Conservation (phyloP, 1,284 basidiomycete genomes). For the Amylostereum areolatum region DNA sequence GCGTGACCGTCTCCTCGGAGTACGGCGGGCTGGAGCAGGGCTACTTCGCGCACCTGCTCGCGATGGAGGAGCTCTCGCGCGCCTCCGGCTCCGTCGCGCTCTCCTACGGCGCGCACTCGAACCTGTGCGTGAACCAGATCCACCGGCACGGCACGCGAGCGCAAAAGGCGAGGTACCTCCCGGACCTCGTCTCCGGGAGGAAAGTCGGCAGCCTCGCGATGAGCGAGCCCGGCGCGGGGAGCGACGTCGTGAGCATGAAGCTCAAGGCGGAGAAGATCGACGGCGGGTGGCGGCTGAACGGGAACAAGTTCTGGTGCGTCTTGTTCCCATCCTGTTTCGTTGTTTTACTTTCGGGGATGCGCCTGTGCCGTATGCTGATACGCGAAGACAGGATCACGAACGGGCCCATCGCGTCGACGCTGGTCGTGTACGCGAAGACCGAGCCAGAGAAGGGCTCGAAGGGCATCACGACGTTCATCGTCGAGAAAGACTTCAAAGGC, state of each 20-base stretch:
- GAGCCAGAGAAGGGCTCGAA: slow-evolving; percentile 73
- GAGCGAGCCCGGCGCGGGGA: slow-evolving; percentile 88
- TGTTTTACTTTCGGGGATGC: no score
- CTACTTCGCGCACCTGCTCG: slow-evolving; percentile 85
- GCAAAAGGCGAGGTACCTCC: slow-evolving; percentile 87
- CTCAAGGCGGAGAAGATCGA: slow-evolving; percentile 73
- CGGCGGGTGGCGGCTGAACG: slow-evolving; percentile 77
- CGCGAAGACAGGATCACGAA: slow-evolving; percentile 82
- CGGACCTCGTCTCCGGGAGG: slow-evolving; percentile 75
- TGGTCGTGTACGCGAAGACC: slow-evolving; percentile 93
- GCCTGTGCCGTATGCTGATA: not conserved
- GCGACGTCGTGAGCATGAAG: slow-evolving; percentile 91
- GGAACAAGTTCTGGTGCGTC: slow-evolving; percentile 86
- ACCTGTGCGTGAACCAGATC: slow-evolving; percentile 87
- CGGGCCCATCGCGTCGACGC: slow-evolving; percentile 82
- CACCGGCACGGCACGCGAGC: slow-evolving; percentile 81
- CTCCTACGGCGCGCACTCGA: slow-evolving; percentile 93
- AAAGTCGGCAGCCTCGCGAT: slow-evolving; percentile 91
- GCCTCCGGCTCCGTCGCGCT: slow-evolving; percentile 89
- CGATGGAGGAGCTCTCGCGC: slow-evolving; percentile 88
- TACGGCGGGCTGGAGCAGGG: slow-evolving; percentile 78
- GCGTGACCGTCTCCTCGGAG: slow-evolving; percentile 77
- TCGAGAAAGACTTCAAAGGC: slow-evolving; percentile 77
- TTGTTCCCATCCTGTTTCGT: no score
- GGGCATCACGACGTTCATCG: slow-evolving; percentile 90